Evolutionary conservation across 345 rosid genomes (phyloP).

Genomic region (Melaleuca alternifolia): DNA sequence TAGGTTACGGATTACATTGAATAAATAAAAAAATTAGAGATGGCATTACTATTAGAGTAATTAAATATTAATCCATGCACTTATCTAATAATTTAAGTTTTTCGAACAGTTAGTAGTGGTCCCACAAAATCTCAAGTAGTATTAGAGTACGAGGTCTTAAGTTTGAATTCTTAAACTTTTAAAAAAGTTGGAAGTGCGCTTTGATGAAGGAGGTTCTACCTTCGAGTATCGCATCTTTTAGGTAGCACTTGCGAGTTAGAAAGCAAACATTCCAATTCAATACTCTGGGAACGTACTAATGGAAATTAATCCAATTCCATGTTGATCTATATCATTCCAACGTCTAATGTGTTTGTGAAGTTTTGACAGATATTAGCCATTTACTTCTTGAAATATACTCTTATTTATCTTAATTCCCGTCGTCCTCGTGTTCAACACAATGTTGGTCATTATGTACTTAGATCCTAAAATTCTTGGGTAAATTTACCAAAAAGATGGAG

Average conservation of each 20-base stretch:
- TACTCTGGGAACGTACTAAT: background rate
- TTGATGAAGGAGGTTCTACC: constrained; percentile 81
- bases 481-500: background rate
- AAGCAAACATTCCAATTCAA: background rate
- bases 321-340: constrained; percentile 32
- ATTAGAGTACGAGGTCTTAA: too few species aligned
- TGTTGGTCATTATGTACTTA: background rate
- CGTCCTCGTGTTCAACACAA: background rate
- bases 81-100: too few species aligned
- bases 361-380: background rate
- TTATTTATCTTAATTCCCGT: background rate
- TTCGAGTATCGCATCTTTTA: constrained; percentile 73
- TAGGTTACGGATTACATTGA: background rate
- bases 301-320: background rate
- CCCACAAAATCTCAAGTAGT: too few species aligned
- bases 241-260: constrained; percentile 36
- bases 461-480: background rate
- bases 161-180: too few species aligned
- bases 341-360: constrained; percentile 19
- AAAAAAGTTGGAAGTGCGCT: too few species aligned
- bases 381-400: background rate
- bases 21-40: background rate
- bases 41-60: too few species aligned
- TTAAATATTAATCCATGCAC: too few species aligned
- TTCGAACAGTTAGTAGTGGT: too few species aligned